These are phyloP conservation scores for Casuarina glauca DNA, from an alignment of 306 rosid species.

Conservation along the genomic window DNA sequence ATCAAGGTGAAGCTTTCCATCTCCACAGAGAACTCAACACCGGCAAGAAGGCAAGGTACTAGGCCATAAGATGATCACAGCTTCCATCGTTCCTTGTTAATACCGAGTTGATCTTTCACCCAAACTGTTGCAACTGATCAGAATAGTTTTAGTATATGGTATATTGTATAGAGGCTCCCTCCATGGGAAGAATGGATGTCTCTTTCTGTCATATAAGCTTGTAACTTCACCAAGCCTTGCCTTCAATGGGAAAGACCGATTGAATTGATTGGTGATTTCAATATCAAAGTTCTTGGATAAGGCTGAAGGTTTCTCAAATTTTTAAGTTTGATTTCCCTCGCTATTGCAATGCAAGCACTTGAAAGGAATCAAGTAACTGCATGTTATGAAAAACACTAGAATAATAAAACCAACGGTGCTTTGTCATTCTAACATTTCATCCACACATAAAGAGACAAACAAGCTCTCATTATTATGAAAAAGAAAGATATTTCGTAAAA, in stretches of 20 bases:
- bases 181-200: neutral
- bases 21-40: constrained; percentile 67
- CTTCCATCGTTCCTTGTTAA: constrained; percentile 20
- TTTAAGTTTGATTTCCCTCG: no score
- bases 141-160: constrained; percentile 1
- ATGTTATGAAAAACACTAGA: constrained; percentile 22
- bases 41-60: constrained; percentile 50
- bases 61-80: constrained; percentile 25
- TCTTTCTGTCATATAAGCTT: neutral
- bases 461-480: constrained; percentile 3
- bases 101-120: constrained; percentile 14
- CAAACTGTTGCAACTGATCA: constrained; percentile 17
- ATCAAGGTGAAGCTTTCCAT: constrained; percentile 89
- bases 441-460: constrained; percentile 19
- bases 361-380: constrained; percentile 60
- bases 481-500: neutral
- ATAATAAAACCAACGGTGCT: constrained; percentile 3
- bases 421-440: constrained; percentile 17
- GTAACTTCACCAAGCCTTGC: neutral
- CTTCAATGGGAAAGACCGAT: no score
- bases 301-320: no score
- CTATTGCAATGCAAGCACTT: no score
- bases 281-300: no score
- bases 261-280: no score
- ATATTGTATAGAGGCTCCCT: constrained; percentile 24